These are phyloP conservation scores for Debaryomyces fabryi DNA, from an alignment of 1,139 yeast genomes.

Conservation along the genomic window DNA sequence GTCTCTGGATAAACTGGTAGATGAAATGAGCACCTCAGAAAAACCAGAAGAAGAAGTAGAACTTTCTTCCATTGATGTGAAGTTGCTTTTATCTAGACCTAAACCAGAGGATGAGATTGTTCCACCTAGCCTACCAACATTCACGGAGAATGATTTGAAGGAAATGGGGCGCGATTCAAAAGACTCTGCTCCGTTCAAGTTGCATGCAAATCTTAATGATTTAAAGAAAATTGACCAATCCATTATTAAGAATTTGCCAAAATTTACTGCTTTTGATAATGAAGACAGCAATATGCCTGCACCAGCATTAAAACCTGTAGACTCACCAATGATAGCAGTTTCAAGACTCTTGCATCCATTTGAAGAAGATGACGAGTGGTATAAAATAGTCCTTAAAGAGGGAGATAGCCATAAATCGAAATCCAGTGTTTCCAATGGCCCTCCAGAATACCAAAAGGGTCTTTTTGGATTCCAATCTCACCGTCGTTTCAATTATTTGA, in stretches of 20 bases:
- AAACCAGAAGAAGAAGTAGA: constrained; percentile 10
- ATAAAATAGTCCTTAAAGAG: constrained; percentile 60
- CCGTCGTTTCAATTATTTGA: constrained; percentile 61
- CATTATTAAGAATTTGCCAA: constrained; percentile 56
- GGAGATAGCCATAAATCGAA: constrained; percentile 22
- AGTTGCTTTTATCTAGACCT: constrained; percentile 29
- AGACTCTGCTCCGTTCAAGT: constrained; percentile 49
- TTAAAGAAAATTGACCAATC: constrained; percentile 58
- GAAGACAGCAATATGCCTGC: constrained; percentile 24
- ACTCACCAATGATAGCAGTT: constrained; percentile 35
- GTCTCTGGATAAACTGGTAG: background rate
- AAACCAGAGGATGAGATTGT: constrained; percentile 31
- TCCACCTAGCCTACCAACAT: constrained; percentile 27
- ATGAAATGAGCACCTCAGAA: background rate
- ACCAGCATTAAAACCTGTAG: constrained; percentile 28
- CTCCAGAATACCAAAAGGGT: constrained; percentile 56
- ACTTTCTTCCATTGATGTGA: constrained; percentile 27
- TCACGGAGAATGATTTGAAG: constrained; percentile 25
- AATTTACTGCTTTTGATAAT: constrained; percentile 54
- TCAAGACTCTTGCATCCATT: constrained; percentile 65
- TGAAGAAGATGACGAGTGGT: constrained; percentile 66
- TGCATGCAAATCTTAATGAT: constrained; percentile 53
- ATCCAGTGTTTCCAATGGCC: constrained; percentile 18
- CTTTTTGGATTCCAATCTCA: constrained; percentile 61
- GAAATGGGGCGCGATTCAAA: background rate